Evolutionary conservation across 2,329 filamentous ascomycete species (phyloP), one percentile per base, ranked within the genome.

Genomic region (Aspergillus felis): DNA sequence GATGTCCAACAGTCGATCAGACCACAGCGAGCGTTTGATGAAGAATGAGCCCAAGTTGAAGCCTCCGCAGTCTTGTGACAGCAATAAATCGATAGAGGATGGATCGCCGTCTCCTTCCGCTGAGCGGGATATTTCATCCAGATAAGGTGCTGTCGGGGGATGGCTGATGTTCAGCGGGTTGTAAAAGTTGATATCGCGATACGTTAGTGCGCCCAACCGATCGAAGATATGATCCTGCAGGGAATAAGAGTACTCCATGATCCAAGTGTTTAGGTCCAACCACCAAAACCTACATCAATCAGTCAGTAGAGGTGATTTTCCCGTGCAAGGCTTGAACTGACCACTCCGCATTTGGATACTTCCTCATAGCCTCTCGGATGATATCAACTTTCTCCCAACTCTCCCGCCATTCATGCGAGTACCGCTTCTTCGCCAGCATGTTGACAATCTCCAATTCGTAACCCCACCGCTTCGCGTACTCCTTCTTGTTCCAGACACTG

Each of bases 311-410:
- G 3, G 20, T 29, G 10, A 14, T 44, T 47, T 35, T 25, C 42
- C 25, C 50, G 2, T 17, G 7, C n/a, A 1, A 17, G 8, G 38
- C 28, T 14, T 48, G 17, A 42, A 76, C 87, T 76, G 81, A 96
- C 94, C 94, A 99, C 80, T 99, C 93, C 35, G 93, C 94, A 62
- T 96, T 84, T 28, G 94, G 94, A 71, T 97, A 97, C 74, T 97
- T 97, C 71, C 87, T 85, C 83, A 99, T 87, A 48, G 89, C 87
- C 60, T 91, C 90, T 59, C 93, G 87, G 67, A 99, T 86, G 46
- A 91, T 91, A 73, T 99, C 94, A 60, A 97, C 92, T 81, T 97
- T 99, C 77, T 99, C 94, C 94, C 94, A 99, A 74, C 93, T 95
- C 77, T 99, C 94, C 69, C 94, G 86, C 94, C 94, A 99, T 77